phyloP scores from a whole-genome alignment of 768 basidiomycete genomes.

The Pisolithus albus region DNA sequence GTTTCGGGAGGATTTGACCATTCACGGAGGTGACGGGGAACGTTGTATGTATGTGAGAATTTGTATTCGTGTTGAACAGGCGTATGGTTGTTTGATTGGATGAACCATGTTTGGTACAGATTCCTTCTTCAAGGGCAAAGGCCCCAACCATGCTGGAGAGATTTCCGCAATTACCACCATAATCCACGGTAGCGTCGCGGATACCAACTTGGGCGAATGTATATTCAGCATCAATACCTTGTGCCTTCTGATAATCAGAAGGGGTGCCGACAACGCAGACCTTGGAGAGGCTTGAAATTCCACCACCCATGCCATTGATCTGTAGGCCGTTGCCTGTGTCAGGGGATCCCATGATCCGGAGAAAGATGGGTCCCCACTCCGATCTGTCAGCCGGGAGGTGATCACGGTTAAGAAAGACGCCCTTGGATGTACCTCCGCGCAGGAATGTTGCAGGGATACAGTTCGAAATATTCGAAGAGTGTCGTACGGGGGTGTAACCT shows the following conservation, averaged over 20 bases:
- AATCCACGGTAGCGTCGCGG: conserved; percentile 53
- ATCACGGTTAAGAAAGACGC: conserved; percentile 53
- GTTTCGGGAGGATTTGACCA: conserved; percentile 25
- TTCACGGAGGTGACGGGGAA: conserved; percentile 42
- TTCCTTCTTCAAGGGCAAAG: conserved; percentile 62
- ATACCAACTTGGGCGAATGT: conserved; percentile 65
- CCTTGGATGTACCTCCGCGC: conserved; percentile 74
- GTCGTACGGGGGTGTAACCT: not conserved
- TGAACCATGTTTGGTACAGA: conserved; percentile 27
- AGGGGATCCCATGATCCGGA: conserved; percentile 74
- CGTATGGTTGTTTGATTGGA: conserved; percentile 39
- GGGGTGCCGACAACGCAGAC: conserved; percentile 58
- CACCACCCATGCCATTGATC: conserved; percentile 78
- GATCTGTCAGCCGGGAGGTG: conserved; percentile 39
- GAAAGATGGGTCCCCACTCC: conserved; percentile 56
- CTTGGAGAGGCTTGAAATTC: conserved; percentile 69
- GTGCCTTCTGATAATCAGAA: conserved; percentile 32
- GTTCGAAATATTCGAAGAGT: not conserved
- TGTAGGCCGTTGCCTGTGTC: conserved; percentile 63
- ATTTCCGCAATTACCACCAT: conserved; percentile 73
- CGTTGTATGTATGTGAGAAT: conserved; percentile 60
- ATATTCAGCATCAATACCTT: conserved; percentile 58
- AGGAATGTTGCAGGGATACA: conserved; percentile 36
- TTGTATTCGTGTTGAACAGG: conserved; percentile 62
- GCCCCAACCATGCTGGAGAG: conserved; percentile 67